Base-by-base conservation (phyloP, 2,329 filamentous ascomycete species). In the Pyrenophora graminea region DNA sequence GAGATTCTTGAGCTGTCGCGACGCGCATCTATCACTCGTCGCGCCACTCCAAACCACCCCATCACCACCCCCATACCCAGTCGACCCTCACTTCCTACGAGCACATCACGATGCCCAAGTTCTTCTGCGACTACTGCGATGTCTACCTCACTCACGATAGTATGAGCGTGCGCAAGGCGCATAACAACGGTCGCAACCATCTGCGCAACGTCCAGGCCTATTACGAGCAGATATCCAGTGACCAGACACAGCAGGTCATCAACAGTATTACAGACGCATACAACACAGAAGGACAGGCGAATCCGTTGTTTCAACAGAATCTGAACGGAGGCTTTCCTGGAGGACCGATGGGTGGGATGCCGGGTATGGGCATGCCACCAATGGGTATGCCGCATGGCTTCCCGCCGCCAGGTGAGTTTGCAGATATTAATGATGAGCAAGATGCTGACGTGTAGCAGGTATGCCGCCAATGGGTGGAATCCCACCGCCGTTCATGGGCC, bases 71-170 rank as follows among this genome's bases (percentile, higher is more conserved):
- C 4, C 27, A 30, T 12, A 30, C 3, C 10, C 12, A 25, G 23
- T 25, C 23, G 23, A 8, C 23, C 23, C 6, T 25, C 23, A 25
- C 8, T 25, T 25, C 23, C 4, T 25, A 25, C 23, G 23, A 25
- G 6, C n/a, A 3, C 3, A 10, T 19, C 50, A 58, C 38, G 3
- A 66, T 66, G 63, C 63, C 63, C 18, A 66, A 66, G 54, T 66
- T 66, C 55, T 66, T 66, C 45, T 66, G 92, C 82, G 94, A 99
- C 76, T 99, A 99, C 78, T 99, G 94, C 84, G 94, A 99, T 88
- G 94, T 99, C 76, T 99, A 99, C 83, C 89, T 99, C 67, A 99
- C 94, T 63, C 94, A 99, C 83, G 94, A 99, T 82, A 96, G 91
- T 39, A 97, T 97, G 93, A 96, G 91, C 78, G 94, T 99, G 77